Evolutionary conservation across 345 rosid species (phyloP), one percentile per base, ranked within the genome.

Genomic region (Raphanus sativus): DNA sequence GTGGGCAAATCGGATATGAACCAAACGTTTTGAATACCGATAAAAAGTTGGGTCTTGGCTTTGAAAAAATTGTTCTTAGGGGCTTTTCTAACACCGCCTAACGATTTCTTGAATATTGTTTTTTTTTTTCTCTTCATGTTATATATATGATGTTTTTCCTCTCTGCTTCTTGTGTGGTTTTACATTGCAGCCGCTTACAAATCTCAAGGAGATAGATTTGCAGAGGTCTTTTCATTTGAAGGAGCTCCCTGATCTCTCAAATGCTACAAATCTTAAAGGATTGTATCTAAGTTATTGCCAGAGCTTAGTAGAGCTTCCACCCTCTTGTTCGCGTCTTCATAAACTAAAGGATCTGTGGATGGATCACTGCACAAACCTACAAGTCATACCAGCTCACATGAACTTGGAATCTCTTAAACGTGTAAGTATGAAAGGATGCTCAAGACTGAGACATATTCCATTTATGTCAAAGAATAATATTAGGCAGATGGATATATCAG

Each of bases 161-260:
- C 25, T 21, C 9, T 6, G 13, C 25, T 75, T 54, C 7, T 40
- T 40, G 17, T 28, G 63, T 59, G 29, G 29, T 58, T 21, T 54
- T 50, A 15, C 8, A 24, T n/a, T 62, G 10, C 75, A 83, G 86
- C 12, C 13, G 36, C 42, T 75, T 10, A 32, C 13, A 17, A 81
- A 77, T 26, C 70, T 83, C 30, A 77, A 34, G 61, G 7, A 25
- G 26, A 38, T 85, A 5, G 11, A 59, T 38, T n/a, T 83, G 75
- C n/a, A 0, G 1, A 4, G 0, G 48, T 50, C 55, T 50, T 50
- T 50, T 50, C 55, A 75, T 4, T 48, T 85, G 58, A 69, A 36
- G 1, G 65, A n/a, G 65, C 73, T 81, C 45, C 75, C 80, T 0
- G 71, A 83, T 60, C 72, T 78, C 1, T 78, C 83, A 61, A 7